Base-by-base conservation (phyloP, 225 moss, liverwort and hornwort species). In the Anthoceros angustus region DNA sequence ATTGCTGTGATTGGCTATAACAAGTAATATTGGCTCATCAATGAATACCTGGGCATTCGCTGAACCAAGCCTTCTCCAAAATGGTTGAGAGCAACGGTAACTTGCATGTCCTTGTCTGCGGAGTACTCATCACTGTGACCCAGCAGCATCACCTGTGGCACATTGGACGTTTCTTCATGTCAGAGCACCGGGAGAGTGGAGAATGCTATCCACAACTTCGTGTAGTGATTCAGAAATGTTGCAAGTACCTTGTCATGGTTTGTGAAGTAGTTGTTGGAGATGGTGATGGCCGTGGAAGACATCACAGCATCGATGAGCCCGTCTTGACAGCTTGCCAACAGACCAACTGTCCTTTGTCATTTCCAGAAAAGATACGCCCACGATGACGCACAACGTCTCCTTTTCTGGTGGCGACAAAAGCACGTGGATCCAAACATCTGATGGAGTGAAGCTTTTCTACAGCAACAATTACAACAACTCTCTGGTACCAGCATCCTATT, bases 181-280 rank as follows among this genome's bases (percentile, higher is more conserved):
- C 32, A 32, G 32, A 32, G 32, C 32, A 32, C 32, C 32, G 32
- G 32, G 32, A 32, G 32, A 32, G 32, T 4, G 32, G 32, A 32
- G 32, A 32, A 32, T 32, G 32, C 32, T 32, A 32, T 32, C 32
- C 32, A 1, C 32, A 32, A 32, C 32, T 32, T 32, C 4, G 32
- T 32, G 32, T 32, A 4, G 32, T 32, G 32, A 32, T 32, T 4
- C 2, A 32, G 32, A 32, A 32, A 32, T 32, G 32, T 32, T 32
- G 2, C 32, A 32, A 18, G 55, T 23, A 80, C 80, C 63, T 80
- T 83, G n/a, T 83, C 83, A 7, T 83, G 83, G 14, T 76, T 43
- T 12, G 80, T 80, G 43, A 83, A 80, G 65, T 83, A 83, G 64
- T 77, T 80, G 66, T 78, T 83, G 0, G 83, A 83, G 16, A 83